Percentiles rank a stretch among this genome's conserved stretches.
These are phyloP conservation scores for Lactarius sanguifluus DNA, from an alignment of 768 basidiomycete genomes.

Conservation along the genomic window DNA sequence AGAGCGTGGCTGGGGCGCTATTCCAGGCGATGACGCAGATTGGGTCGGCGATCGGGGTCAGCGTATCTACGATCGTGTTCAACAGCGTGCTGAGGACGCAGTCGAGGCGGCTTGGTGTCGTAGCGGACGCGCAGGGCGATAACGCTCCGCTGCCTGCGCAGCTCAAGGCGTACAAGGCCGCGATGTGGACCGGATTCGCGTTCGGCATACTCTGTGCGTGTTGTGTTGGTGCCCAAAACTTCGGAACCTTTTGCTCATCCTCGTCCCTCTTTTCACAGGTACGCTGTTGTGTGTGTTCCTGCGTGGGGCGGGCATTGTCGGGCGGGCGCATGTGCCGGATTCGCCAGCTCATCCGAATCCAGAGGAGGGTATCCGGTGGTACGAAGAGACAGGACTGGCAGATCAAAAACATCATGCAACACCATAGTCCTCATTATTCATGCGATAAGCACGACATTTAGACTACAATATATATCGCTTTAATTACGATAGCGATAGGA, in stretches of 20 bases:
- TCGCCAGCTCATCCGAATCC: background rate
- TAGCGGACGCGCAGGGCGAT: conserved; percentile 32
- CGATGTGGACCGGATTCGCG: conserved; percentile 63
- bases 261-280: background rate
- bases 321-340: conserved; percentile 30
- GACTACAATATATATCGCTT: background rate
- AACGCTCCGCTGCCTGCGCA: conserved; percentile 40
- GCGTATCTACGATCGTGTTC: conserved; percentile 70
- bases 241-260: conserved; percentile 1
- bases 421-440: background rate
- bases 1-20: conserved; percentile 73
- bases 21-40: conserved; percentile 83
- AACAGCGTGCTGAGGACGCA: conserved; percentile 47
- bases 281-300: conserved; percentile 31
- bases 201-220: conserved; percentile 60
- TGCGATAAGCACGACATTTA: background rate
- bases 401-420: background rate
- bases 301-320: conserved; percentile 45
- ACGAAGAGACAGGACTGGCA: background rate
- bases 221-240: background rate
- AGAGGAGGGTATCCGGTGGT: background rate
- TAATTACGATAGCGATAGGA: no score
- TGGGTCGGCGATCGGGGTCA: conserved; percentile 68
- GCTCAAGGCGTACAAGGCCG: conserved; percentile 57
- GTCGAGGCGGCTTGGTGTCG: conserved; percentile 37